Base-by-base conservation (phyloP, 2,329 filamentous ascomycete genomes). In the Leptographium lundbergii region DNA sequence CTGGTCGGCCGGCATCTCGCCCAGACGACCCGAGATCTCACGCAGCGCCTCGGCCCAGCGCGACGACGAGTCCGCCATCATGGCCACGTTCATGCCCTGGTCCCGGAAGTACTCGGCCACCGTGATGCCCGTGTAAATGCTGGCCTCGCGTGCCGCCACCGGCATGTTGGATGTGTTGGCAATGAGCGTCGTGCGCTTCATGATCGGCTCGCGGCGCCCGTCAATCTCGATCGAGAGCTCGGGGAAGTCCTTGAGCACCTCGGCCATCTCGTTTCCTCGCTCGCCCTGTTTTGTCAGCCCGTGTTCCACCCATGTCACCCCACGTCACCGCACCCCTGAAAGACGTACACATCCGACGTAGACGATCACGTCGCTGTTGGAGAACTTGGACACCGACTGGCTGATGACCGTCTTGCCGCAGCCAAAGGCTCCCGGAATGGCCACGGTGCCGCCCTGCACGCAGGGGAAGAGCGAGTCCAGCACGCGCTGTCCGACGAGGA, bases 121-220 rank as follows among this genome's bases (percentile, higher is more conserved):
- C 0, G 90, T 95, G 64, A 96, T 96, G 56, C 83, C 94, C 3
- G 94, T 99, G 76, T 99, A 99, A 71, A 99, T 99, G 64, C 94
- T 99, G 60, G 94, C 94, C 75, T 99, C 94, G 77, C 94, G 90
- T 62, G 94, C 94, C 64, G 94, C 94, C 69, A 99, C 94, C 63
- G 94, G 94, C 94, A 99, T 99, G 81, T 99, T 99, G 68, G 94
- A 99, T 51, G 94, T 99, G 77, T 99, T 99, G 73, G 94, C 94
- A 70, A 99, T 97, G 62, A 99, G 81, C 25, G 91, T 95, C 19
- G 94, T 99, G 73, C 94, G 92, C 84, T 99, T 99, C 94, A 99
- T 99, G 79, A 99, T 99, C 66, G 92, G 91, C 73, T 99, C 94
- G 75, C 92, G 87, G 70, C 92, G 90, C 67, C 94, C 94, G 51